Base-by-base conservation (phyloP, 257 asterid genomes). In the Vinca minor region DNA sequence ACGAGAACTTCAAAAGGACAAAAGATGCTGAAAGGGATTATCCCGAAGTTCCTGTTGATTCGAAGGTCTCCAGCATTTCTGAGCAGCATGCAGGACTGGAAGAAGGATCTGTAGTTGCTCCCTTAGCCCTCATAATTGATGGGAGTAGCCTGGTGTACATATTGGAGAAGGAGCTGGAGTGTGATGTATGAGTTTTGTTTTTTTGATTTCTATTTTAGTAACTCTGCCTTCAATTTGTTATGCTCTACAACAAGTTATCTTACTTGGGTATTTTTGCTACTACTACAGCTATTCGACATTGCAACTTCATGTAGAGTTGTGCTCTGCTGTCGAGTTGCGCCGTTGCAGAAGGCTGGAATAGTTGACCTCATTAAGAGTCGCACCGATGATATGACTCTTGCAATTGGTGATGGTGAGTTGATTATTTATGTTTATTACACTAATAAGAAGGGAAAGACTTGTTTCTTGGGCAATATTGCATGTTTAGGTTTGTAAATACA, bases 291-390 rank as follows among this genome's bases (percentile, higher is more conserved):
- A 55, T 93, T 84, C 78, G 85, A 87, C 79, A 91, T 93, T 68
- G 97, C 99, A 64, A 93, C 88, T 34, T 77, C 85, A 34, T 93
- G 99, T 75, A 77, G 44, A 74, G 99, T 82, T 69, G 99, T 93
- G 77, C 81, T 93, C 63, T 93, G 99, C 77, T 93, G 97, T 73
- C 89, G 97, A 73, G 97, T 89, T 75, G 97, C 97, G 64, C 97
- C 99, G 67, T 72, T 93, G 80, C 99, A 93, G 79, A 93, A 93
- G 81, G 96, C 96, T 83, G 99, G 99, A 73, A 85, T 89, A 65
- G 99, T 93, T 72, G 95, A 89, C 79, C 64, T 93, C 82, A 84
- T 93, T 62, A 93, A 89, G 78, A 80, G 88, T 58, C 87, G 95
- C 63, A 93, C 95, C 31, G 95, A 89, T 80, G 99, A 89, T 73